Conservation (phyloP, 495 filamentous ascomycete species). For the Aspergillus taichungensis region DNA sequence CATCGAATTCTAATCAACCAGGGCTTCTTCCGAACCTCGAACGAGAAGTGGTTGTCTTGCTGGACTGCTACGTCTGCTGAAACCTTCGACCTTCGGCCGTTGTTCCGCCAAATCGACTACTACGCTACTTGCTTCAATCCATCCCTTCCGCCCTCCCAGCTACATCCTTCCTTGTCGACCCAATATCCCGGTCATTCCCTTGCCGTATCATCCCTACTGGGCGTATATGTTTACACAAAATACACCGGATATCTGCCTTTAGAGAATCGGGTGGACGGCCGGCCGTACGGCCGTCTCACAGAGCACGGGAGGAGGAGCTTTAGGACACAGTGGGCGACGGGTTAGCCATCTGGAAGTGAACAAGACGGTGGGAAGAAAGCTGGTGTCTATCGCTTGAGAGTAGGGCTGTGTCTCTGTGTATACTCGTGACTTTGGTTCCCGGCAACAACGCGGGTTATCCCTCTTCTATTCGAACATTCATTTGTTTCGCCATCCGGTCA, state of each 20-base stretch:
- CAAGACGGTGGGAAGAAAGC: not conserved
- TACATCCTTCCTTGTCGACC: no score
- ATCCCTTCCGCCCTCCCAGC: no score
- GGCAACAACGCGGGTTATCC: not conserved
- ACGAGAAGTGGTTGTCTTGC: no score
- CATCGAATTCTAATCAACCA: no score
- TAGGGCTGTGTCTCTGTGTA: not conserved
- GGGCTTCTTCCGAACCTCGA: no score
- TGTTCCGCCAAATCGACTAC: no score
- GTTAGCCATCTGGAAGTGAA: not conserved
- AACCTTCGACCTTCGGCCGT: no score
- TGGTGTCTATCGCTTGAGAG: not conserved
- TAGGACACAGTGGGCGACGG: constrained; percentile 9
- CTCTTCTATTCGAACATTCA: constrained; percentile 2
- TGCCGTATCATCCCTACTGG: no score
- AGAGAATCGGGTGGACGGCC: constrained; percentile 32
- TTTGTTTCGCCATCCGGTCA: constrained; percentile 5
- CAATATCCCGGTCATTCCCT: no score
- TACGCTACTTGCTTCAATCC: no score
- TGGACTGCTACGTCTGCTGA: no score
- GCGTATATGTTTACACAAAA: constrained; percentile 13
- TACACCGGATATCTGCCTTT: constrained; percentile 11
- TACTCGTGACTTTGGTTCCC: constrained; percentile 1
- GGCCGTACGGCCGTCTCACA: constrained; percentile 38
- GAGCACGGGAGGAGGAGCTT: constrained; percentile 26